These are phyloP conservation scores for Acacia pycnantha DNA, from an alignment of 331 rosid species.

Conservation along the genomic window DNA sequence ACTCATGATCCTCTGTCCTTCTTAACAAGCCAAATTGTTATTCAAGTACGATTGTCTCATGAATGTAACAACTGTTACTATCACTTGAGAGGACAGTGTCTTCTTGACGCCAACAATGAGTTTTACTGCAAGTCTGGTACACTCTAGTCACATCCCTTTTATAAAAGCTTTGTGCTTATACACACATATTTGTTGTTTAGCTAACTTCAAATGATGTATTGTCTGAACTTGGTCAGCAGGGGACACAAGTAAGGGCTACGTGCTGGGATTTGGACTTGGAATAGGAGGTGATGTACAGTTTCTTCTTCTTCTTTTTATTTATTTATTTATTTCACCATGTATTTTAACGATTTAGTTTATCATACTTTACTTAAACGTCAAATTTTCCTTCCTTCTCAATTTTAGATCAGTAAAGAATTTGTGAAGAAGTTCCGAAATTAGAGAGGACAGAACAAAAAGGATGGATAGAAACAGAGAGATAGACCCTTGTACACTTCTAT, in stretches of 20 bases:
- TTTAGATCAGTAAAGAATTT: too few relatives aligned
- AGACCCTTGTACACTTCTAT: not conserved
- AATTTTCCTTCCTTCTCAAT: too few relatives aligned
- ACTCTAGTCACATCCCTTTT: too few relatives aligned
- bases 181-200: not conserved
- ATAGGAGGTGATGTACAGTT: not conserved
- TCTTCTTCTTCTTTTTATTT: too few relatives aligned
- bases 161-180: not conserved
- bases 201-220: not conserved
- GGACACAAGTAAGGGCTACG: not conserved
- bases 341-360: not conserved
- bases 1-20: not conserved
- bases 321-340: not conserved
- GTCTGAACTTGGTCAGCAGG: not conserved
- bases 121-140: not conserved
- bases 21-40: not conserved
- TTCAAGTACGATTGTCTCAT: not conserved
- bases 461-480: not conserved
- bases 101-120: not conserved
- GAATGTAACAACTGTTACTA: not conserved
- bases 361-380: not conserved
- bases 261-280: not conserved
- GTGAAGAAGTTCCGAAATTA: not conserved
- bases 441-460: not conserved
- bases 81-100: not conserved